Evolutionary conservation across 2,329 filamentous ascomycete species (phyloP).

Genomic region (Venturia oleaginea): DNA sequence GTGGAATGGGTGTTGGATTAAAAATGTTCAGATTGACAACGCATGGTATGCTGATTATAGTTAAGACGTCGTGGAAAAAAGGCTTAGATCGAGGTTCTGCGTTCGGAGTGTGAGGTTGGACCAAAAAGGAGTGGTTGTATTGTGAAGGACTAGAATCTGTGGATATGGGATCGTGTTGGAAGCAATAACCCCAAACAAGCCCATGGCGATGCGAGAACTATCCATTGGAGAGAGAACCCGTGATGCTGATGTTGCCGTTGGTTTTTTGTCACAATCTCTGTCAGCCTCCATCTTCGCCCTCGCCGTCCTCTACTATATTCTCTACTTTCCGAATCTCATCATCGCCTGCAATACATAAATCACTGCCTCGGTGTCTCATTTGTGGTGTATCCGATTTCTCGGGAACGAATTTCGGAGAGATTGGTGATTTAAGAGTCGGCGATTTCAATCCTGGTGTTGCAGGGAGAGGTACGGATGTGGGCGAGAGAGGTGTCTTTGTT

Average conservation of each 20-base stretch:
- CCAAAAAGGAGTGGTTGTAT: no score
- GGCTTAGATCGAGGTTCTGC: no score
- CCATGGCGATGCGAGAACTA: no score
- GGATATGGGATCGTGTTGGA: no score
- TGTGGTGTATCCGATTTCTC: constrained; percentile 3
- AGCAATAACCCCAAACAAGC: no score
- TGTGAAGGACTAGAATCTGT: no score
- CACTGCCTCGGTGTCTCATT: constrained; percentile 20
- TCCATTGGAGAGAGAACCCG: no score
- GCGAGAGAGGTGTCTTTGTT: constrained; percentile 11
- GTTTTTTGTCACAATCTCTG: constrained; percentile 7
- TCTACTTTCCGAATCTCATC: constrained; percentile 27
- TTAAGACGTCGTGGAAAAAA: no score
- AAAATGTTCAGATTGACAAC: no score
- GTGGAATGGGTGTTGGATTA: no score
- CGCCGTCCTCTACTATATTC: constrained; percentile 23
- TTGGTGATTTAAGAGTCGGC: background rate
- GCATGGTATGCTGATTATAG: no score
- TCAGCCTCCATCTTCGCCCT: constrained; percentile 13
- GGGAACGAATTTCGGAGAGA: background rate
- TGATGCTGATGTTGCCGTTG: background rate
- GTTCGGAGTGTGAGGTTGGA: no score
- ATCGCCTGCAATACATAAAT: constrained; percentile 19
- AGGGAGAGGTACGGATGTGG: constrained; percentile 9
- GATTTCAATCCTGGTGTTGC: background rate